phyloP scores from a whole-genome alignment of 495 filamentous ascomycete species.

The Aspergillus funiculosus region DNA sequence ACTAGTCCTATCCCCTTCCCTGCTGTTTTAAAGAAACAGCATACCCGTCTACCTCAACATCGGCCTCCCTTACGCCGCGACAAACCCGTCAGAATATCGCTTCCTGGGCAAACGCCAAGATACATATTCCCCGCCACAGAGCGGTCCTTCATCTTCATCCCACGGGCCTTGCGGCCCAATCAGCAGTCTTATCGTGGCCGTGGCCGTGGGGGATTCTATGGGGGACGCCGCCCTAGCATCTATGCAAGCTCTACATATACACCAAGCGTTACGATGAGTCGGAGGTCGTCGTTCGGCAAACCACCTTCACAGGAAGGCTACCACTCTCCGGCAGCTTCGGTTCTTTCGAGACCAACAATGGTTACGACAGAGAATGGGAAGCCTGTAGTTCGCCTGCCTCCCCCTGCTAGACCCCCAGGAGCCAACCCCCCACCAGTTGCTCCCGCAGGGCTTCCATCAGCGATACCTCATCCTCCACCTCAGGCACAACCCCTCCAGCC shows the following conservation, averaged over 20 bases:
- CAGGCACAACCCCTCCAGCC: conserved; percentile 58
- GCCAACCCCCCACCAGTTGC: conserved; percentile 24
- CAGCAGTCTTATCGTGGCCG: conserved; percentile 72
- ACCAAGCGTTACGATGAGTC: conserved; percentile 86
- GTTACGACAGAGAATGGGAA: conserved; percentile 53
- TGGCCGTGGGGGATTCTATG: conserved; percentile 62
- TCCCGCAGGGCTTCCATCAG: conserved; percentile 9
- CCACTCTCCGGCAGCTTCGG: conserved; percentile 72
- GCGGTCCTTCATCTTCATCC: conserved; percentile 97
- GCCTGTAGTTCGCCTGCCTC: conserved; percentile 83
- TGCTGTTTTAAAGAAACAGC: conserved; percentile 69
- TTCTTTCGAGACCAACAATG: conserved; percentile 60
- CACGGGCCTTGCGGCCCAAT: conserved; percentile 85
- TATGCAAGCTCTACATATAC: conserved; percentile 81
- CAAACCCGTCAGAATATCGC: conserved; percentile 91
- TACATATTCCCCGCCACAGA: conserved; percentile 89
- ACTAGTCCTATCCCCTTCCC: conserved; percentile 62
- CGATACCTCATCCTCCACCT: conserved; percentile 15
- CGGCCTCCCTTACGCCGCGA: conserved; percentile 90
- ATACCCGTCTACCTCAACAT: conserved; percentile 91
- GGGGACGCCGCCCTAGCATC: conserved; percentile 68
- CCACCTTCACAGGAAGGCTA: conserved; percentile 67
- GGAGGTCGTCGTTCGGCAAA: conserved; percentile 80
- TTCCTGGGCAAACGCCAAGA: conserved; percentile 68
- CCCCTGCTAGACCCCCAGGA: conserved; percentile 44